Evolutionary conservation across 208 protist species (phyloP).

Genomic region (Acanthamoeba healyi): DNA sequence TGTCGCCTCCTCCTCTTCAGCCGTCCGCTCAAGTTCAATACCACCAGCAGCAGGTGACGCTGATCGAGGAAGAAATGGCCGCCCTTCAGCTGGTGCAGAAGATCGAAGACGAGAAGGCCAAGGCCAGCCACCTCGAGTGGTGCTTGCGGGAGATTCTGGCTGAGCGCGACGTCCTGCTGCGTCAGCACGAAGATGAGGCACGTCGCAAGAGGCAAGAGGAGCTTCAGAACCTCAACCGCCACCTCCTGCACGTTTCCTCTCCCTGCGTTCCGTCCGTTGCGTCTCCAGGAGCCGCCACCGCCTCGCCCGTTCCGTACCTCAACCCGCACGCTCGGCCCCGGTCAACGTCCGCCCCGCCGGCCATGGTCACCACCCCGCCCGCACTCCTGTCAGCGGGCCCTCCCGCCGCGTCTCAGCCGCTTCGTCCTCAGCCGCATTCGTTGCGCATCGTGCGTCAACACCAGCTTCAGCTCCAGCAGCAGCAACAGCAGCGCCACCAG

Average conservation of each 20-base stretch:
- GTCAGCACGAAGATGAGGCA: constrained; percentile 10
- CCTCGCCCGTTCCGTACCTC: background rate
- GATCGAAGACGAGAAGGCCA: constrained; percentile 1
- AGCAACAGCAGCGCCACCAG: background rate
- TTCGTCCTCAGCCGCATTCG: background rate
- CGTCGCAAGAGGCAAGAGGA: background rate
- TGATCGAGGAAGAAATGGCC: background rate
- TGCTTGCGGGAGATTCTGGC: constrained; percentile 28
- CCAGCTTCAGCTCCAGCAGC: background rate
- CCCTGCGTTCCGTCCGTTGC: background rate
- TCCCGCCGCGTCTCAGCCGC: background rate
- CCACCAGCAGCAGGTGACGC: background rate
- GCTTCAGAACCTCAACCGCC: background rate
- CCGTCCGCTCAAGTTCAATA: background rate
- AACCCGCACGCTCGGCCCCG: background rate
- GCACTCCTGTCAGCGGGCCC: background rate
- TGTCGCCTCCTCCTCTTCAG: background rate
- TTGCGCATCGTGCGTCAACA: background rate
- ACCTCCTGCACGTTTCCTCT: background rate
- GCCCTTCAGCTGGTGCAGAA: background rate
- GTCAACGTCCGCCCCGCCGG: background rate
- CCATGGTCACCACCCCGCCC: background rate
- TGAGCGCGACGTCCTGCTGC: constrained; percentile 10
- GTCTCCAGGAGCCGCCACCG: too few species aligned
- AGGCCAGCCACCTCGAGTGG: background rate